Evolutionary conservation across 2,329 filamentous ascomycete genomes (phyloP).

Genomic region (Stromatinia cepivora): DNA sequence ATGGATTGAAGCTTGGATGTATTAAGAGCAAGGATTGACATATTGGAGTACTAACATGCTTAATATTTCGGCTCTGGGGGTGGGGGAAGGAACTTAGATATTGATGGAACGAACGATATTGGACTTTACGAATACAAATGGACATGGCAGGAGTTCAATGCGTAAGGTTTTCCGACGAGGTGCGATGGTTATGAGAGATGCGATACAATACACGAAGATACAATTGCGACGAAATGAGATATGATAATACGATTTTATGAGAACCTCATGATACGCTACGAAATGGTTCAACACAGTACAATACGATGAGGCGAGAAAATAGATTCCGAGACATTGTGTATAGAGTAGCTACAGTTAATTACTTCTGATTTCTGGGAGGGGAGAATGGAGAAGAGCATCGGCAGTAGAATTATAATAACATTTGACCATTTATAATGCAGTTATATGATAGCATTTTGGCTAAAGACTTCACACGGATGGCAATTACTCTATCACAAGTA

Average conservation of each 20-base stretch:
- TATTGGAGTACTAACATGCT: constrained; percentile 5
- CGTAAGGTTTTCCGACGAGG: neutral
- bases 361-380: neutral
- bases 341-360: neutral
- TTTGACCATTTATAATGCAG: neutral
- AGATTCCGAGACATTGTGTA: neutral
- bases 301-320: neutral
- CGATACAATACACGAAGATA: neutral
- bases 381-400: neutral
- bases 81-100: neutral
- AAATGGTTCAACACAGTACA: neutral
- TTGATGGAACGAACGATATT: neutral
- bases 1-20: constrained; percentile 9
- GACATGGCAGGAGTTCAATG: neutral
- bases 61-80: neutral
- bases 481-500: neutral
- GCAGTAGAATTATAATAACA: neutral
- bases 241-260: constrained; percentile 7
- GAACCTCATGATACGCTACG: neutral
- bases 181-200: neutral
- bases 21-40: neutral
- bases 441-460: neutral
- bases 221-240: neutral
- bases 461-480: neutral
- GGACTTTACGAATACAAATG: neutral